phyloP scores from a whole-genome alignment of 2,329 filamentous ascomycete species.

The Xylaria polymorpha region DNA sequence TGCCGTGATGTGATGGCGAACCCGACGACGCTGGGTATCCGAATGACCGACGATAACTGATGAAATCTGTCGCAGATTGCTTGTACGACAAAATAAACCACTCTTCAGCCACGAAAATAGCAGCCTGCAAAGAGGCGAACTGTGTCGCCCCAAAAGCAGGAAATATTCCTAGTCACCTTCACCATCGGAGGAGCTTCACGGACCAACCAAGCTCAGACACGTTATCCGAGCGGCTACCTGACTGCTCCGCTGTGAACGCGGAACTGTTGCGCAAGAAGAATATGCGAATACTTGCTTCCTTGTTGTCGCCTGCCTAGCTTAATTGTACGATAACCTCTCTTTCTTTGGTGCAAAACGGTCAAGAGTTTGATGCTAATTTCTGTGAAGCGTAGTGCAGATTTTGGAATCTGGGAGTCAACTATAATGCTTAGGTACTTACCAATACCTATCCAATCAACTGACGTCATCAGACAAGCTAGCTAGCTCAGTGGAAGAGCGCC shows the following conservation, averaged over 20 bases:
- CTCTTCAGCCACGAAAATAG: neutral
- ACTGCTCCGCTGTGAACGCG: neutral
- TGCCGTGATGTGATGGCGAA: neutral
- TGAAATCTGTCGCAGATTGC: neutral
- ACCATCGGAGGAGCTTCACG: neutral
- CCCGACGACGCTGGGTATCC: neutral
- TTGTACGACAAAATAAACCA: neutral
- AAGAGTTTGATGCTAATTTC: neutral
- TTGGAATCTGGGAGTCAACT: neutral
- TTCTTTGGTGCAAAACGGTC: neutral
- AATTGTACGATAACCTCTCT: neutral
- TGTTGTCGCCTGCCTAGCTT: neutral
- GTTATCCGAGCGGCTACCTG: neutral
- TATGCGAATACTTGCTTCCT: neutral
- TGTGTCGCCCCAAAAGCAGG: neutral
- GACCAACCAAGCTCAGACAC: slow-evolving; percentile 24
- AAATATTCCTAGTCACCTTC: neutral
- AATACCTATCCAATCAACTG: neutral
- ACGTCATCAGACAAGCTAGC: slow-evolving; percentile 33
- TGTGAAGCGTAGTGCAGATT: neutral
- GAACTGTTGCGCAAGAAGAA: neutral
- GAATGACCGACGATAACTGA: too few species aligned
- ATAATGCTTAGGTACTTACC: neutral
- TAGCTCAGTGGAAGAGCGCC: slow-evolving; percentile 51
- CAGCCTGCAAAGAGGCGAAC: neutral